Base-by-base conservation (phyloP, 2,329 filamentous ascomycete genomes). In the Dactylellina drechsleri region DNA sequence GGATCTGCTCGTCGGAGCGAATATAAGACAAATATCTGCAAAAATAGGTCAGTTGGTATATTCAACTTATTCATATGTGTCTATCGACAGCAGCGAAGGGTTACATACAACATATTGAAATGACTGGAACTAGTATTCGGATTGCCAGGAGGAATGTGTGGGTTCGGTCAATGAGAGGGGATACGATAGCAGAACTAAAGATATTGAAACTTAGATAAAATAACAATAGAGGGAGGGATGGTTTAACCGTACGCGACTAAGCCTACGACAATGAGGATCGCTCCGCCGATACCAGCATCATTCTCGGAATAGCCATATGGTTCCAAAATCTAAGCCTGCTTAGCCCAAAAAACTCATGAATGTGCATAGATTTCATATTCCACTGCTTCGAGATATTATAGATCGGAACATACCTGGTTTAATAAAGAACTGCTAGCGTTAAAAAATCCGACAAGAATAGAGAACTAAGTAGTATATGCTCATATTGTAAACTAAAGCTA, bases 361-460 rank as follows among this genome's bases (percentile, higher is more conserved):
- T 12, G 40, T 5, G 5, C 31, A 10, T 36, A 5, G 10, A 7
- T 36, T 10, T 36, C 31, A 7, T n/a, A 31, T 36, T 8, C 41
- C 31, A 16, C 6, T 60, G 20, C 50, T 31, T 60, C 6, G 60
- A 18, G 26, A 31, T 5, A 47, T 15, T 1, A 18, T 12, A n/a
- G 43, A 5, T 47, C 20, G 20, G 28, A 23, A 58, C 75, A 13
- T 50, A 77, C 77, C 81, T 97, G 94, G 83, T 94, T 96, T 8
- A 98, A 86, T 0, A 98, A 87, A 1, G 91, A 91, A 58, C 93
- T 96, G 78, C 93, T 85, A 78, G 91, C 91, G 85, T 98, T 98
- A 88, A 99, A 99, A 84, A 95, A 90, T 79, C 91, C 93, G 76
- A 97, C 92, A 82, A 93, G 97, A 79, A 93, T 83, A 77, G 87